A percentile compares a stretch with the other conserved stretches of the same genome.
These are phyloP conservation scores for Thielaviopsis ethacetica DNA, from an alignment of 2,329 filamentous ascomycete genomes.

Conservation along the genomic window DNA sequence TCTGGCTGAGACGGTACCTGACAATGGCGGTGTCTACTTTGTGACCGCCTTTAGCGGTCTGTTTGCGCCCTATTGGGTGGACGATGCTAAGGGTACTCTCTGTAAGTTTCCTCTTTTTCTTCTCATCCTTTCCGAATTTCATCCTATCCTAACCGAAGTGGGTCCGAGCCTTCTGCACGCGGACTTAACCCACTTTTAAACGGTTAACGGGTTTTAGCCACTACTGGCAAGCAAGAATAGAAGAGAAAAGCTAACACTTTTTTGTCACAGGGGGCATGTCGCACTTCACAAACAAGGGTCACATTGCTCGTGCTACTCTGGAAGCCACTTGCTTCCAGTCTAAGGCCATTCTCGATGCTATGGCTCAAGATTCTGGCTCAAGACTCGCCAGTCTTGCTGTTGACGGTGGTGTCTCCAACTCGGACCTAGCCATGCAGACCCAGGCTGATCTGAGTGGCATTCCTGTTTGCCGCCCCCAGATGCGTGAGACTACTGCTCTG, in stretches of 20 bases:
- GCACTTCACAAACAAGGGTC: slow-evolving; percentile 67
- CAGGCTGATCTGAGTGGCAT: slow-evolving; percentile 77
- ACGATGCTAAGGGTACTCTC: slow-evolving; percentile 77
- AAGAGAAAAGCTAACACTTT: slow-evolving; percentile 3
- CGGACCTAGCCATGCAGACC: slow-evolving; percentile 78
- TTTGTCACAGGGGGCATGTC: slow-evolving; percentile 52
- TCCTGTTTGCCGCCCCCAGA: slow-evolving; percentile 65
- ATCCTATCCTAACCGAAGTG: not conserved
- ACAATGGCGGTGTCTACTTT: slow-evolving; percentile 73
- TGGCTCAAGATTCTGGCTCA: slow-evolving; percentile 73
- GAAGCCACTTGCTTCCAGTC: slow-evolving; percentile 90
- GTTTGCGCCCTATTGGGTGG: slow-evolving; percentile 90
- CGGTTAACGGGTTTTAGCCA: not conserved
- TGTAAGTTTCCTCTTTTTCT: slow-evolving; percentile 31
- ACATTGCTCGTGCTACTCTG: slow-evolving; percentile 76
- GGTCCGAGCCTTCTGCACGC: not conserved
- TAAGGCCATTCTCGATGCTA: slow-evolving; percentile 78
- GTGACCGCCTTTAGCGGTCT: slow-evolving; percentile 85
- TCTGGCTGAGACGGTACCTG: slow-evolving; percentile 36
- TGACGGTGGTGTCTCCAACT: slow-evolving; percentile 80
- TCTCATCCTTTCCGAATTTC: not conserved
- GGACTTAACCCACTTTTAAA: not conserved
- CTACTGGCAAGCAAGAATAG: not conserved
- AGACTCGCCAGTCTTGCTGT: slow-evolving; percentile 61
- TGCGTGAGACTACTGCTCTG: slow-evolving; percentile 81